Conservation (phyloP, 2,329 filamentous ascomycete species). For the Calonectria henricotiae region DNA sequence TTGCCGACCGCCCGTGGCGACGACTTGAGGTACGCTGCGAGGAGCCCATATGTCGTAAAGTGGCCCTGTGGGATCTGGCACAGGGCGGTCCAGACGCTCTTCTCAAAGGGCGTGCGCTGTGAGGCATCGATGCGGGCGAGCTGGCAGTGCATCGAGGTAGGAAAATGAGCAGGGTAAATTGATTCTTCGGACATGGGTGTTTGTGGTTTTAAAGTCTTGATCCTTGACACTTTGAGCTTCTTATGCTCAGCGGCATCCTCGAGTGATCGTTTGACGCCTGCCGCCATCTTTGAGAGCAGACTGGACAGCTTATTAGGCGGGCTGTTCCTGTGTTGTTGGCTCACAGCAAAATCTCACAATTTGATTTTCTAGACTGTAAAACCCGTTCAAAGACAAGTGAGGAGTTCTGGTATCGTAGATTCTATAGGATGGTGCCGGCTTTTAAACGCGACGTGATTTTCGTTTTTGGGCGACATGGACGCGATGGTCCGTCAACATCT, state of each 20-base stretch:
- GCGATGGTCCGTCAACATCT: conserved; percentile 46
- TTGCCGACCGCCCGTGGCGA: conserved; percentile 85
- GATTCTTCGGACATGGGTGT: conserved; percentile 12
- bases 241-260: conserved; percentile 41
- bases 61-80: conserved; percentile 83
- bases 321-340: too few species aligned
- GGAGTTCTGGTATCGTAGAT: neutral
- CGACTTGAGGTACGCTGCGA: conserved; percentile 78
- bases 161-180: conserved; percentile 31
- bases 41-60: conserved; percentile 84
- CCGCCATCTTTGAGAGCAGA: conserved; percentile 36
- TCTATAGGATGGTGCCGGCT: neutral
- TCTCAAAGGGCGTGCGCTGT: conserved; percentile 70
- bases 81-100: conserved; percentile 79
- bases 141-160: conserved; percentile 57
- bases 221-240: conserved; percentile 41
- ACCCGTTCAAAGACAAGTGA: neutral
- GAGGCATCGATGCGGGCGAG: conserved; percentile 65
- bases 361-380: neutral
- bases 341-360: neutral
- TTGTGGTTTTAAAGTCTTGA: conserved; percentile 24
- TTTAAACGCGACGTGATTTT: conserved; percentile 27
- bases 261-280: conserved; percentile 41
- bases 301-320: neutral
- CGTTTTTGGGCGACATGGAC: conserved; percentile 43